Conservation (phyloP, 2,329 filamentous ascomycete species). For the Phialophora macrospora region DNA sequence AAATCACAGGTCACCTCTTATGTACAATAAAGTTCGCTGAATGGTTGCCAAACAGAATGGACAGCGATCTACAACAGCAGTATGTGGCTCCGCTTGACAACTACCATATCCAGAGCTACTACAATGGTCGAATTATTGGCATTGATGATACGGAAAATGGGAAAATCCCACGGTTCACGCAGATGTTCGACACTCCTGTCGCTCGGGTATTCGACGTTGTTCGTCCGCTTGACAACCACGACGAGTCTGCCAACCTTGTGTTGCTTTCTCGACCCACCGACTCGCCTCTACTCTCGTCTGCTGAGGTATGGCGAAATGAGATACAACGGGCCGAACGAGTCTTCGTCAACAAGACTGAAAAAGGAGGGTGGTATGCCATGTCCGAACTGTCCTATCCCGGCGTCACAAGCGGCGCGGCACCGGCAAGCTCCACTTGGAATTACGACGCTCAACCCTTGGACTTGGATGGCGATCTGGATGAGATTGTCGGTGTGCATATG, state of each 20-base stretch:
- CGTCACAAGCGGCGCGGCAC: conserved; percentile 71
- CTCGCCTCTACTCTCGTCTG: conserved; percentile 49
- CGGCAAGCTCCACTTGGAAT: conserved; percentile 48
- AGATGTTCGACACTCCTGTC: conserved; percentile 75
- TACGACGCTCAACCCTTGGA: conserved; percentile 33
- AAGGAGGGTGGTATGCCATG: conserved; percentile 92
- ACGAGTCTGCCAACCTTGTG: conserved; percentile 70
- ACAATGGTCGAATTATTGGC: conserved; percentile 82
- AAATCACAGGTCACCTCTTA: conserved; percentile 72
- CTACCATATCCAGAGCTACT: conserved; percentile 84
- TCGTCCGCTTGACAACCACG: conserved; percentile 70
- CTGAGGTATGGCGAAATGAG: conserved; percentile 41
- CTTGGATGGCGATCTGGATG: conserved; percentile 34
- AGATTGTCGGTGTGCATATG: conserved; percentile 72
- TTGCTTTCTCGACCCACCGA: conserved; percentile 84
- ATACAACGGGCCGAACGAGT: conserved; percentile 66
- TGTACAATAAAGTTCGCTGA: conserved; percentile 92
- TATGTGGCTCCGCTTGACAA: conserved; percentile 81
- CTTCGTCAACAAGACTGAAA: conserved; percentile 83
- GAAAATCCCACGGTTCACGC: conserved; percentile 59
- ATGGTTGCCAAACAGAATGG: conserved; percentile 90
- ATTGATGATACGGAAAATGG: conserved; percentile 69
- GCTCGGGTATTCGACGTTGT: conserved; percentile 88
- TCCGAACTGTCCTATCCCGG: conserved; percentile 85
- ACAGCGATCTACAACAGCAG: conserved; percentile 83